A percentile compares a stretch with the other conserved stretches of the same genome.
Conservation (phyloP, 2,329 filamentous ascomycete species). For the Xylariaceae sp. region DNA sequence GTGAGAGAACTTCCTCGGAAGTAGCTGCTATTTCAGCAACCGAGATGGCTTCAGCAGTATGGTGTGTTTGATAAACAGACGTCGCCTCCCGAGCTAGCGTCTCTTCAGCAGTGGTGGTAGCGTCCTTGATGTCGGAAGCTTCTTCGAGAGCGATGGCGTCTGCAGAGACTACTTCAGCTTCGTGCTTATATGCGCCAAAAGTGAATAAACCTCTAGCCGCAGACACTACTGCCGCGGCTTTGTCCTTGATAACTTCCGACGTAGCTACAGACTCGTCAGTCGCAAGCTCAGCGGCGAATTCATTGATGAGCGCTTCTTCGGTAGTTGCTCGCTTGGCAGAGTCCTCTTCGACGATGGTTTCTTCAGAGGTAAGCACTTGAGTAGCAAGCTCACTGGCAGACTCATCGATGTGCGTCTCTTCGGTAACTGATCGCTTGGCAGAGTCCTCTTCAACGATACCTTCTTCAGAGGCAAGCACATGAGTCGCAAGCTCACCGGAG, state of each 20-base stretch:
- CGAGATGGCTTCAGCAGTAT: not conserved
- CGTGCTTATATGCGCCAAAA: not conserved
- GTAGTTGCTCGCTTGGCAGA: not conserved
- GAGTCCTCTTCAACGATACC: not conserved
- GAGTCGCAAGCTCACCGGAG: not conserved
- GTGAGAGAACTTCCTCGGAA: too few relatives aligned
- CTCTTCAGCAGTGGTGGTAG: not conserved
- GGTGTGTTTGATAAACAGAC: not conserved
- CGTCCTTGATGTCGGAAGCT: not conserved
- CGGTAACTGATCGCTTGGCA: conserved; percentile 4
- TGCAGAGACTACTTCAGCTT: not conserved
- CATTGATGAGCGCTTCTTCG: not conserved
- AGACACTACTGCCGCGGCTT: not conserved
- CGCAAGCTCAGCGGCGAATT: conserved; percentile 1
- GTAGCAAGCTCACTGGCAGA: not conserved
- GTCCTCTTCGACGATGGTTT: not conserved
- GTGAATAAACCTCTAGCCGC: not conserved
- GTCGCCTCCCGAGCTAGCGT: not conserved
- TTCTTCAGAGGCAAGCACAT: not conserved
- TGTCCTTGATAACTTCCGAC: not conserved
- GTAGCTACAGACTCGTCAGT: conserved; percentile 7
- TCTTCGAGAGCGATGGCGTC: not conserved
- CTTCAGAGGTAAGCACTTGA: not conserved
- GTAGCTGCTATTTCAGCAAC: not conserved
- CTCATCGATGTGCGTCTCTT: not conserved